Conservation (phyloP, 73 alveolate genomes). For the Tetrahymena thermophila region DNA sequence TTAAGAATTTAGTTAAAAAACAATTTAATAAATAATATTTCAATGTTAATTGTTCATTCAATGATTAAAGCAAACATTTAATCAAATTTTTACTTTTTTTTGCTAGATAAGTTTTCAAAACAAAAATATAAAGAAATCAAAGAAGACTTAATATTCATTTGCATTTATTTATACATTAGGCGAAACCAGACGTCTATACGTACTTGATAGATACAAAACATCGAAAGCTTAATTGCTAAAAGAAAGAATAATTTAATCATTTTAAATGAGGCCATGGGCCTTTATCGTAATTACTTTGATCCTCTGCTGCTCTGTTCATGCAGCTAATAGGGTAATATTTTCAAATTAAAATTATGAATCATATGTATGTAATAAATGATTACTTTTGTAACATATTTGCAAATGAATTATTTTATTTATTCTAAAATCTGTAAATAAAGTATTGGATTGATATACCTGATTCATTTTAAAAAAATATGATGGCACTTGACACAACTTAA, state of each 20-base stretch:
- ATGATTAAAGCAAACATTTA: not conserved
- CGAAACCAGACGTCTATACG: not conserved
- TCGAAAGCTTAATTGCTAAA: not conserved
- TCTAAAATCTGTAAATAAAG: not conserved
- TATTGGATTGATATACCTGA: not conserved
- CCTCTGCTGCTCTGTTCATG: not conserved
- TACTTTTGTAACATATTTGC: too few relatives aligned
- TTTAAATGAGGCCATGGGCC: slow-evolving; percentile 1
- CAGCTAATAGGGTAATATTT: not conserved
- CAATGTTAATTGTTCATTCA: not conserved
- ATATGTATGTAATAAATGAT: not conserved
- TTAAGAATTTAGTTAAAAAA: not conserved
- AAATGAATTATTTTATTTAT: not conserved
- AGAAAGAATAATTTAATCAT: not conserved
- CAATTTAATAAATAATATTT: not conserved
- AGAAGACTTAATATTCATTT: not conserved
- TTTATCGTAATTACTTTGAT: not conserved
- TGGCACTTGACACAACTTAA: not conserved
- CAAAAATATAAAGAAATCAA: not conserved
- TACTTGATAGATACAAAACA: not conserved
- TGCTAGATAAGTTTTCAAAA: not conserved
- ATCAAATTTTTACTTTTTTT: not conserved
- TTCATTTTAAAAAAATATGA: not conserved
- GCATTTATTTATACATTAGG: not conserved
- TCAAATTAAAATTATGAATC: not conserved